Conservation (phyloP, 306 rosid genomes). For the Alnus rubra region DNA sequence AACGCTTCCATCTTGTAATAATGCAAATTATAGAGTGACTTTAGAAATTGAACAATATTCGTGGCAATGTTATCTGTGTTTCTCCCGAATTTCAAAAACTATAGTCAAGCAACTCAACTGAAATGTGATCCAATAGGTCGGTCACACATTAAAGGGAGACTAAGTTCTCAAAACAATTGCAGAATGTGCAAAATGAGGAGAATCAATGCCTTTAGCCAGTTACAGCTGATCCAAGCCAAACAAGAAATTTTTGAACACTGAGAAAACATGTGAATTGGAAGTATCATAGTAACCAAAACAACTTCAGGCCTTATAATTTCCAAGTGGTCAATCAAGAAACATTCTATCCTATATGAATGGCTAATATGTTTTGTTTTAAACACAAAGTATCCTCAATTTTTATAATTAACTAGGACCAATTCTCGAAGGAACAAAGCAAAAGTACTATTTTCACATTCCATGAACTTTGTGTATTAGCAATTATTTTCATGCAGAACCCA, state of each 20-base stretch:
- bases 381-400: background rate
- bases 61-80: background rate
- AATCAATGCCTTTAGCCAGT: background rate
- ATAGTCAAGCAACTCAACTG: background rate
- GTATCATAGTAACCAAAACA: background rate
- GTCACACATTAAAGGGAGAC: background rate
- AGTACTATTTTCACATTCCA: no score
- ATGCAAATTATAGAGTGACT: background rate
- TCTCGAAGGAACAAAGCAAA: background rate
- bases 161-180: background rate
- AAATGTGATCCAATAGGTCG: background rate
- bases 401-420: constrained; percentile 5
- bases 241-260: background rate
- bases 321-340: constrained; percentile 6
- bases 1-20: background rate
- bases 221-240: background rate
- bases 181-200: background rate
- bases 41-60: background rate
- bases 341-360: background rate
- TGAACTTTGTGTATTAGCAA: background rate
- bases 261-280: background rate
- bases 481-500: background rate
- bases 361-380: background rate
- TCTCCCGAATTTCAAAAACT: background rate
- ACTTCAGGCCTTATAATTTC: background rate